Evolutionary conservation across 2,329 filamentous ascomycete genomes (phyloP), one percentile per base, ranked within the genome.

Genomic region (Venturia carpophila): DNA sequence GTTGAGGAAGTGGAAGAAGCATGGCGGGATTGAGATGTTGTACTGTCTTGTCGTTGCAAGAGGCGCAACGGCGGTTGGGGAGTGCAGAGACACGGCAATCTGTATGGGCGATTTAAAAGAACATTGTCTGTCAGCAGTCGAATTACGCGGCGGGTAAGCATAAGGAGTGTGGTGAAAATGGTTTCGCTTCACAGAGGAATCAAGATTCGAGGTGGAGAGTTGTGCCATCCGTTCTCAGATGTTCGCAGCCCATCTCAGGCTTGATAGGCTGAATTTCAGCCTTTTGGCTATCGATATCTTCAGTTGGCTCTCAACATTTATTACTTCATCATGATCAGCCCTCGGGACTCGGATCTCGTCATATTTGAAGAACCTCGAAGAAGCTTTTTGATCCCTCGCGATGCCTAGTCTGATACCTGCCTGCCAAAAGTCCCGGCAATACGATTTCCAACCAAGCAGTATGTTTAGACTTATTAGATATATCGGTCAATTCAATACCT

Each of bases 1-100:
- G 84, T 89, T 1, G 87, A 91, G 2, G 90, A 92, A 0, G 73
- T 74, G 37, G 58, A 41, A n/a, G 60, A 62, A 39, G 60, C 60
- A 47, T 34, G 1, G 17, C 39, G 60, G 39, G 19, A 62, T 7
- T 47, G 60, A 47, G 34, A 34, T 41, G 30, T 5, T 47, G 6
- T 27, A n/a, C 15, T 9, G 37, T 39, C 19, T 60, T 9, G 37
- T n/a, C 39, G 17, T 13, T 43, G 39, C 24, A 37, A 6, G 60
- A n/a, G 52, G 27, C 52, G 52, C 52, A 58, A 34, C 10, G 10
- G 30, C 30, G 27, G 21, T 5, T 7, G 52, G 10, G 27, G 17
- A n/a, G 52, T 27, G 52, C 30, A 37, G 52, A 52, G 34, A 47
- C 43, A 43, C 19, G 24, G 49, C n/a, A n/a, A 15, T 60, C 43